These are phyloP conservation scores for Nannizziopsis barbatae DNA, from an alignment of 2,329 filamentous ascomycete genomes.

Conservation along the genomic window DNA sequence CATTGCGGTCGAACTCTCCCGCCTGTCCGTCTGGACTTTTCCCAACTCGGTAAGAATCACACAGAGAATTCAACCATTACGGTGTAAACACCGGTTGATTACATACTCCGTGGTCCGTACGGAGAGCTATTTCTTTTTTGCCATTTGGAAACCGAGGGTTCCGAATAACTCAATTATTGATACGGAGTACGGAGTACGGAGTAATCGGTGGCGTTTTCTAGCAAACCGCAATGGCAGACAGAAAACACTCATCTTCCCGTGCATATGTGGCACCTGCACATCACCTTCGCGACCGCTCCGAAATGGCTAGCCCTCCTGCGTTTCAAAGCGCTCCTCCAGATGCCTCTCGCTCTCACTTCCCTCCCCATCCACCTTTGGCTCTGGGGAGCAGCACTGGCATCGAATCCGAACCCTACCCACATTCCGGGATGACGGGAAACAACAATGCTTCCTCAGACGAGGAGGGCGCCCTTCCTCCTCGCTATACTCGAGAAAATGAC, in stretches of 20 bases:
- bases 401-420: conserved; percentile 20
- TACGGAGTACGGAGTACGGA: too few relatives aligned
- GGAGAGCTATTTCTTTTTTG: too few relatives aligned
- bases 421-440: conserved; percentile 16
- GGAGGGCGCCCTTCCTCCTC: conserved; percentile 41
- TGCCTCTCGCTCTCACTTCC: not conserved
- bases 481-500: conserved; percentile 56
- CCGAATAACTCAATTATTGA: too few relatives aligned
- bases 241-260: not conserved
- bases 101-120: too few relatives aligned
- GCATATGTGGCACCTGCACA: not conserved
- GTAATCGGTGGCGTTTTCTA: too few relatives aligned
- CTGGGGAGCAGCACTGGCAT: conserved; percentile 35
- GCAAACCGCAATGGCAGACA: not conserved
- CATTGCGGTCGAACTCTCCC: too few relatives aligned
- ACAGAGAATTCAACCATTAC: too few relatives aligned
- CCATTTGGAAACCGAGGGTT: too few relatives aligned
- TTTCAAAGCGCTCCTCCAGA: not conserved
- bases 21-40: too few relatives aligned
- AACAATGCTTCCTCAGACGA: conserved; percentile 26
- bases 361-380: conserved; percentile 8
- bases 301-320: not conserved
- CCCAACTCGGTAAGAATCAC: too few relatives aligned
- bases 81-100: too few relatives aligned
- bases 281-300: conserved; percentile 2